A percentile compares a stretch with the other conserved stretches of the same genome.
Conservation (phyloP, 768 basidiomycete genomes). For the Suillus variegatus region DNA sequence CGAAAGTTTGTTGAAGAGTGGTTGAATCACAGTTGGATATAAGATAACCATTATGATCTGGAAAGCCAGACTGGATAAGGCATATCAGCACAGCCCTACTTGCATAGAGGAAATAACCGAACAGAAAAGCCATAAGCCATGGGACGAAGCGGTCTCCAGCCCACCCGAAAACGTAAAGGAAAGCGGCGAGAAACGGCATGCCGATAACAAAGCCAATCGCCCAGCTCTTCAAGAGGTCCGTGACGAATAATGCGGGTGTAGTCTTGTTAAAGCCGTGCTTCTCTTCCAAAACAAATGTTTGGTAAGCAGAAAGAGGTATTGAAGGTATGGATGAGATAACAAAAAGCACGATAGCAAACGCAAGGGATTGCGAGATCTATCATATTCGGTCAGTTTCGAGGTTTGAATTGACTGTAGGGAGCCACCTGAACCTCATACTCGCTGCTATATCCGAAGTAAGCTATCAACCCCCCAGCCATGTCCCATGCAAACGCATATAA, state of each 20-base stretch:
- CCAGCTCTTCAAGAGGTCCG: conserved; percentile 84
- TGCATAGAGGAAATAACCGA: conserved; percentile 27
- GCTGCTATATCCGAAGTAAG: conserved; percentile 58
- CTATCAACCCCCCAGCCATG: conserved; percentile 52
- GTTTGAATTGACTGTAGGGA: not conserved
- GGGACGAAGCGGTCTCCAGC: conserved; percentile 92
- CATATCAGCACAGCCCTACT: not conserved
- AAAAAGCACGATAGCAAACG: conserved; percentile 70
- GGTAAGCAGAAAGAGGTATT: conserved; percentile 78
- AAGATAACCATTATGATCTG: conserved; percentile 82
- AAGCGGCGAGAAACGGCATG: conserved; percentile 81
- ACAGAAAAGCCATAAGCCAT: conserved; percentile 94
- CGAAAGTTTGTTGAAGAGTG: conserved; percentile 96
- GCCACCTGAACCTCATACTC: conserved; percentile 64
- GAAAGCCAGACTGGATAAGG: conserved; percentile 62
- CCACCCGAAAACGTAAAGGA: conserved; percentile 90
- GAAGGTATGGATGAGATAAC: conserved; percentile 65
- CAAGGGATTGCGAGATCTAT: conserved; percentile 84
- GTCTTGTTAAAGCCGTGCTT: conserved; percentile 98
- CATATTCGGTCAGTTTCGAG: conserved; percentile 28
- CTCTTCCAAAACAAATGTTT: conserved; percentile 93
- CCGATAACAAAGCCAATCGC: conserved; percentile 69
- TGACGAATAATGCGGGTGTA: conserved; percentile 70
- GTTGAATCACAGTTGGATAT: conserved; percentile 88
- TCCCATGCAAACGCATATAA: conserved; percentile 86